Conservation (phyloP, 2,329 filamentous ascomycete genomes). For the Madurella mycetomatis region DNA sequence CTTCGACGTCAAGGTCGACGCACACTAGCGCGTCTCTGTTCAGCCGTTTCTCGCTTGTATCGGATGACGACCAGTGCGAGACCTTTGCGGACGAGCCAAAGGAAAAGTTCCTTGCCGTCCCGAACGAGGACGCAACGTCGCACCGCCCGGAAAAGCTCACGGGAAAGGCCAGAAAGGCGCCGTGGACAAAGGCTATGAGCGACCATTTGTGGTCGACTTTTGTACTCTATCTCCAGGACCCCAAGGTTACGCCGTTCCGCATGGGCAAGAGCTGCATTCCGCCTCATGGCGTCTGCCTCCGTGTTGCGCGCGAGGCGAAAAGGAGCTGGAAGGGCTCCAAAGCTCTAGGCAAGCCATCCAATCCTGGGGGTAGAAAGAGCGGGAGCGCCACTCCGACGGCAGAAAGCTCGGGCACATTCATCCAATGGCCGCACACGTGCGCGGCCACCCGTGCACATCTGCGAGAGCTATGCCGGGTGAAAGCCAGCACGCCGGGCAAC, state of each 20-base stretch:
- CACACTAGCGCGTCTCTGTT: slow-evolving; percentile 55
- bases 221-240: slow-evolving; percentile 60
- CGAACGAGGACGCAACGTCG: slow-evolving; percentile 9
- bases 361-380: slow-evolving; percentile 39
- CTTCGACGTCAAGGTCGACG: slow-evolving; percentile 56
- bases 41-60: slow-evolving; percentile 52
- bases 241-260: slow-evolving; percentile 62
- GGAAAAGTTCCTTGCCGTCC: slow-evolving; percentile 27
- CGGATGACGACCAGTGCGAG: slow-evolving; percentile 52
- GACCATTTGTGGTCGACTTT: slow-evolving; percentile 64
- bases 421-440: slow-evolving; percentile 61
- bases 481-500: slow-evolving; percentile 41
- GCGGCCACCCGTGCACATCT: slow-evolving; percentile 59
- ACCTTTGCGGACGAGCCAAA: slow-evolving; percentile 44
- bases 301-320: slow-evolving; percentile 62
- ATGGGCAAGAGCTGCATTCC: slow-evolving; percentile 60
- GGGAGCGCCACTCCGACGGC: slow-evolving; percentile 54
- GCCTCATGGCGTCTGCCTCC: slow-evolving; percentile 59
- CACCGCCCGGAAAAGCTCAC: slow-evolving; percentile 10
- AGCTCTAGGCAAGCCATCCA: slow-evolving; percentile 29
- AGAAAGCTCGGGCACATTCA: slow-evolving; percentile 44
- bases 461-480: slow-evolving; percentile 57
- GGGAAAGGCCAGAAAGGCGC: slow-evolving; percentile 44
- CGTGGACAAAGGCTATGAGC: slow-evolving; percentile 63
- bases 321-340: slow-evolving; percentile 63